These are phyloP conservation scores for Plasmodium fragile DNA, from an alignment of 169 alveolate genomes.

Conservation along the genomic window DNA sequence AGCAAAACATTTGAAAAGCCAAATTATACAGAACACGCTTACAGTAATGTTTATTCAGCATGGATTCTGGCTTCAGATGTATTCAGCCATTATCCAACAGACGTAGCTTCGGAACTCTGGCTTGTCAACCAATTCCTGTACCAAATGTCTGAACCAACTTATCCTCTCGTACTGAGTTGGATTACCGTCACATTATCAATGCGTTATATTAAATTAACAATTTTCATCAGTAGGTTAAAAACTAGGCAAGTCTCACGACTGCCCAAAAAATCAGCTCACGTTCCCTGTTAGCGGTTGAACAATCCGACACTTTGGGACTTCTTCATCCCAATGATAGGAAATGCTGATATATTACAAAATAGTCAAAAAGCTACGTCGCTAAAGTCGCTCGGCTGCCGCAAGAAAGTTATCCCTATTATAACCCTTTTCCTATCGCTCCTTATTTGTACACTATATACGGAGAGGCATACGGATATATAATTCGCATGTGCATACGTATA, in stretches of 20 bases:
- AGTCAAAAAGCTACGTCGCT: slow-evolving; percentile 37
- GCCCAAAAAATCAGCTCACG: slow-evolving; percentile 81
- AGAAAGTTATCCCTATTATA: slow-evolving; percentile 2
- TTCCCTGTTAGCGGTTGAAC: slow-evolving; percentile 87
- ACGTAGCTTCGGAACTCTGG: slow-evolving; percentile 92
- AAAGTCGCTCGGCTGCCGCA: slow-evolving; percentile 29
- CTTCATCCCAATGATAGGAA: slow-evolving; percentile 29
- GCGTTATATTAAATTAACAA: not conserved
- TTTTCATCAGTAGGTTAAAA: slow-evolving; percentile 8
- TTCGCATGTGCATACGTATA: not conserved
- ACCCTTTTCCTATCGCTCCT: slow-evolving; percentile 3
- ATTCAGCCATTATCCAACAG: slow-evolving; percentile 92
- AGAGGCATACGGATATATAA: not conserved
- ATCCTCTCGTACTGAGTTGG: slow-evolving; percentile 92
- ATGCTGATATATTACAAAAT: slow-evolving; percentile 1
- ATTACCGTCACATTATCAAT: slow-evolving; percentile 69
- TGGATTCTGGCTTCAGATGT: slow-evolving; percentile 93
- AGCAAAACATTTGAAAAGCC: slow-evolving; percentile 24
- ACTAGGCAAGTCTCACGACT: not conserved
- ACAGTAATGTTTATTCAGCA: slow-evolving; percentile 78
- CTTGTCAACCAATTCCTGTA: slow-evolving; percentile 87
- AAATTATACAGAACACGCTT: not conserved
- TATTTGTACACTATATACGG: not conserved
- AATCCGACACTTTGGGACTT: slow-evolving; percentile 75
- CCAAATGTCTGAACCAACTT: slow-evolving; percentile 91